Evolutionary conservation across 2,329 filamentous ascomycete genomes (phyloP).

Genomic region (Cercospora janseana): DNA sequence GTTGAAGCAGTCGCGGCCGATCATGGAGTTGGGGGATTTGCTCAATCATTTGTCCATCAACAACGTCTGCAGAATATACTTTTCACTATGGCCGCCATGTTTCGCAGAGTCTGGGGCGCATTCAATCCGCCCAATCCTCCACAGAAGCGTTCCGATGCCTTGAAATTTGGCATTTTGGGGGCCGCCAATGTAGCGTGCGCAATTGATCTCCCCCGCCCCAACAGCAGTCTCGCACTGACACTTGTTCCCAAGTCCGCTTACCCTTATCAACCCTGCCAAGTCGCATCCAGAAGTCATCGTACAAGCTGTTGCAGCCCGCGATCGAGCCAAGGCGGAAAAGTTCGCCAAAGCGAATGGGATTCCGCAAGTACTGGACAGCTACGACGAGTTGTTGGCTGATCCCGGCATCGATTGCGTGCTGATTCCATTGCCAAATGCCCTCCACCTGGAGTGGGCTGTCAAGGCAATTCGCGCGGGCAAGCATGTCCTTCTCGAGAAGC

Average conservation of each 20-base stretch:
- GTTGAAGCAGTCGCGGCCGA: too few relatives aligned
- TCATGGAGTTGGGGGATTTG: too few relatives aligned
- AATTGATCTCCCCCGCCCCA: too few relatives aligned
- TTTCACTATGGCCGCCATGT: too few relatives aligned
- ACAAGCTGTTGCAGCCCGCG: conserved; percentile 16
- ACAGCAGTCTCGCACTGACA: too few relatives aligned
- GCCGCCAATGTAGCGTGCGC: conserved; percentile 19
- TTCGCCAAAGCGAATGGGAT: conserved; percentile 24
- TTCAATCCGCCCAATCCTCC: too few relatives aligned
- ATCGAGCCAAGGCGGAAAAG: conserved; percentile 7
- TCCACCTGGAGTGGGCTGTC: conserved; percentile 49
- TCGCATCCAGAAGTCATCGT: conserved; percentile 18
- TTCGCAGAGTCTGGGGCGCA: too few relatives aligned
- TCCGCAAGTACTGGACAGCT: too few relatives aligned
- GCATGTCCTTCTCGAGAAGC: conserved; percentile 56
- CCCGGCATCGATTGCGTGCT: conserved; percentile 50
- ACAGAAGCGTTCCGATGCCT: neutral
- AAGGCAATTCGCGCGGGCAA: conserved; percentile 50
- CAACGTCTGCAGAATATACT: too few relatives aligned
- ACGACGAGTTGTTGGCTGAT: conserved; percentile 42
- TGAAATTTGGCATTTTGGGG: conserved; percentile 18
- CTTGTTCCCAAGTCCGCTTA: too few relatives aligned
- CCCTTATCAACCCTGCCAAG: conserved; percentile 20
- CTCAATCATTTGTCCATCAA: too few relatives aligned
- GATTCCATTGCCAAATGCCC: conserved; percentile 46